Base-by-base conservation (phyloP, 208 protist species). In the Leishmania braziliensis region DNA sequence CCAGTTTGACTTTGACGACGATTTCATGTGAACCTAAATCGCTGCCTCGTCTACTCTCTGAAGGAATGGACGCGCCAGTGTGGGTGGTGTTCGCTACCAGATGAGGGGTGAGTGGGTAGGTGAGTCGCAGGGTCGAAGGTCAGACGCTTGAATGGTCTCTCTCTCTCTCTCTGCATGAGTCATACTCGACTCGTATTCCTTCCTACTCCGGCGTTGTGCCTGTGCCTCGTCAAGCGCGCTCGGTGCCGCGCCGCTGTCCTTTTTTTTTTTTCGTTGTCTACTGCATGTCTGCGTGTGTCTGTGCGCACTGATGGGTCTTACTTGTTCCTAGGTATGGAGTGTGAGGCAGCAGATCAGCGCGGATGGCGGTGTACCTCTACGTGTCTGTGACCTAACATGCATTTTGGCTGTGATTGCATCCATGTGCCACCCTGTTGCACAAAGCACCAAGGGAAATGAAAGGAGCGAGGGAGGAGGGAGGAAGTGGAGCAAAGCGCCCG, bases 1-100 rank as follows among this genome's bases (percentile, higher is more conserved):
- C 14, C 92, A 97, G 66, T 97, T 95, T 66, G 95, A 98, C 87
- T 96, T 98, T 79, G 95, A 98, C 73, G 95, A 98, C 84, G 95
- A 98, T 78, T 97, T 97, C 70, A 96, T 96, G 90, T 96, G 90
- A 91, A 20, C 4, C 16, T 18, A n/a, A 20, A 36, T 8, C 9
- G 20, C n/a, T 12, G 26, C 66, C 80, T 69, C 16, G 10, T 18
- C n/a, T 5, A 29, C 60, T 2, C 10, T 18, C 60, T 66, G 12
- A 66, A 66, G 60, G n/a, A 4, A 29, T 26, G 23, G 56, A 16
- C 56, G 56, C 56, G 23, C n/a, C 56, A 48, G 1, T 54, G 72
- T 79, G 75, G 3, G 12, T n/a, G 60, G 60, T 66, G 3, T 5
- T 66, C 36, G 60, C 60, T n/a, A 66, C 60, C 60, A 62, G 56